Evolutionary conservation across 345 rosid species (phyloP).

Genomic region (Eucalyptus lansdowneana): DNA sequence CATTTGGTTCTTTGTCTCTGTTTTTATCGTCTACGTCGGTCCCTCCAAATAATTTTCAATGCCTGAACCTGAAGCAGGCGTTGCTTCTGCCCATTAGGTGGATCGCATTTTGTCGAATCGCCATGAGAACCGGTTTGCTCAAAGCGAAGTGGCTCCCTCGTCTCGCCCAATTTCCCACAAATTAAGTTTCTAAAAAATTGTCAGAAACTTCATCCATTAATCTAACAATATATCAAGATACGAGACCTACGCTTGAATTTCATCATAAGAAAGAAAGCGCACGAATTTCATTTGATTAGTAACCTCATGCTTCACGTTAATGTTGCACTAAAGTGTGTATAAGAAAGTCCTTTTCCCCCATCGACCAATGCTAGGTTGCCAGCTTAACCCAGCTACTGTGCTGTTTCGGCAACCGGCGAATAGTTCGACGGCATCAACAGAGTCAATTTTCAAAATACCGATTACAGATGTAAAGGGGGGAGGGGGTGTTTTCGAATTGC

Average conservation of each 20-base stretch:
- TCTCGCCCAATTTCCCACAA: background rate
- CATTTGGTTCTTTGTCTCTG: background rate
- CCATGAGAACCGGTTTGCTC: background rate
- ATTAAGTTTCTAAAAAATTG: background rate
- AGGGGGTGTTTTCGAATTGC: background rate
- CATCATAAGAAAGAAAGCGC: background rate
- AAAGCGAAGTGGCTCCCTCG: background rate
- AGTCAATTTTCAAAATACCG: background rate
- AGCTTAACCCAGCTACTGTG: background rate
- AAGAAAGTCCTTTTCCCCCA: background rate
- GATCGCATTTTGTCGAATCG: background rate
- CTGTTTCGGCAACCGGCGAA: background rate
- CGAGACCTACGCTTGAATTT: background rate
- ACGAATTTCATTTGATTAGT: background rate
- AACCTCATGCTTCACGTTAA: background rate
- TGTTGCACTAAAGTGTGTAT: background rate
- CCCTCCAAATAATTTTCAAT: background rate
- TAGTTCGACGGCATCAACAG: background rate
- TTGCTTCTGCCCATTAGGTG: background rate
- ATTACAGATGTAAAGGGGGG: background rate
- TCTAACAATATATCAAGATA: background rate
- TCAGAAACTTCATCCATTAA: background rate
- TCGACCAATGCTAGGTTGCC: background rate
- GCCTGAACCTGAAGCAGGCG: background rate
- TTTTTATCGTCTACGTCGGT: background rate